Evolutionary conservation across 345 rosid species (phyloP).

Genomic region (Moricandia moricandioides): DNA sequence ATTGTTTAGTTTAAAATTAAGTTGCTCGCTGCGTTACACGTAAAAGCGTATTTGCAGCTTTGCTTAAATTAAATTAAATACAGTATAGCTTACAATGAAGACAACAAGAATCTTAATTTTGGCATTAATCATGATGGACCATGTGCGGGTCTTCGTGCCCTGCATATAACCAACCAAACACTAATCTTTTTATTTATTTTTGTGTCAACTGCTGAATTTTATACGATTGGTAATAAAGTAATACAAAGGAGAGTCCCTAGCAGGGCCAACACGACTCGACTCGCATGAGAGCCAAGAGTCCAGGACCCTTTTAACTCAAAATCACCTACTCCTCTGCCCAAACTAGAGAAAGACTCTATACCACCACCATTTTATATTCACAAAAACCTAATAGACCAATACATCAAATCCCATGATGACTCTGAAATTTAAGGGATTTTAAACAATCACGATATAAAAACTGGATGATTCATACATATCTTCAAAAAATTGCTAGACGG

Average conservation of each 20-base stretch:
- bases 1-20: background rate
- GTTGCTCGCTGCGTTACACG: constrained; percentile 15
- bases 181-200: background rate
- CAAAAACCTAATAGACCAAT: background rate
- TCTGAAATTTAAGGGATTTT: background rate
- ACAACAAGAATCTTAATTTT: constrained; percentile 30
- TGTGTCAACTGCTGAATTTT: background rate
- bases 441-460: background rate
- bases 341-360: background rate
- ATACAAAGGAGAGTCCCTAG: background rate
- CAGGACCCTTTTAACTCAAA: background rate
- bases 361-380: background rate
- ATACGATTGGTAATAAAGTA: background rate
- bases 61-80: background rate
- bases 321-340: background rate
- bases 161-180: constrained; percentile 24
- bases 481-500: no score
- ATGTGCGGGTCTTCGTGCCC: constrained; percentile 39
- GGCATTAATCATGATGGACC: constrained; percentile 36
- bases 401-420: background rate
- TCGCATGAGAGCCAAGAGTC: background rate
- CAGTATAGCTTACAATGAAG: constrained; percentile 9
- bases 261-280: background rate
- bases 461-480: background rate
- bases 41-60: constrained; percentile 16